Conservation (phyloP, 345 rosid genomes). For the Passiflora organensis region DNA sequence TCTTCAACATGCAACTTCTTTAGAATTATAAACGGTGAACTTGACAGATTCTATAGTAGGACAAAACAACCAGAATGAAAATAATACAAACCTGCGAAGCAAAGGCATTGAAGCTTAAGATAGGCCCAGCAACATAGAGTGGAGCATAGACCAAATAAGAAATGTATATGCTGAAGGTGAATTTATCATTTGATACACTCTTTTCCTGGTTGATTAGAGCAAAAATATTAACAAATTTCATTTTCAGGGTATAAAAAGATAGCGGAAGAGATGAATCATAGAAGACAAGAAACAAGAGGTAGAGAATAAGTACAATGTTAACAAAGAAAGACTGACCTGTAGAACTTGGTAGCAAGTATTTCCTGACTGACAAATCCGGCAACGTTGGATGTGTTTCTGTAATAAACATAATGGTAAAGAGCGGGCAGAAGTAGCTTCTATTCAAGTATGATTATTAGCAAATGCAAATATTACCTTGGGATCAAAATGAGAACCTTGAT, state of each 20-base stretch:
- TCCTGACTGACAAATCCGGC: constrained; percentile 53
- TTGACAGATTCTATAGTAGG: not conserved
- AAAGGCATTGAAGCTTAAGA: constrained; percentile 85
- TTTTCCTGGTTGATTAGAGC: constrained; percentile 48
- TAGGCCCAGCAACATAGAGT: constrained; percentile 86
- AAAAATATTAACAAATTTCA: constrained; percentile 15
- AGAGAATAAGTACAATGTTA: constrained; percentile 1
- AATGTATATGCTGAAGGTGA: constrained; percentile 53
- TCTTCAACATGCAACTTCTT: too few species aligned
- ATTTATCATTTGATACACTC: constrained; percentile 35
- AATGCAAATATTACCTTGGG: constrained; percentile 43
- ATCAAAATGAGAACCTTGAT: constrained; percentile 55
- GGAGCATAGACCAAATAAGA: constrained; percentile 88
- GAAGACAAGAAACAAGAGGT: not conserved
- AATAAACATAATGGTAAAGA: constrained; percentile 9
- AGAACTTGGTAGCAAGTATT: constrained; percentile 47
- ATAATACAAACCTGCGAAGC: constrained; percentile 66
- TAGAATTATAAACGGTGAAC: too few species aligned
- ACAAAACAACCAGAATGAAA: constrained; percentile 1
- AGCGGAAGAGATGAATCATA: not conserved
- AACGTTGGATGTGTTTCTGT: constrained; percentile 60
- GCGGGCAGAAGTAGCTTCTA: not conserved
- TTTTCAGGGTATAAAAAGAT: too few species aligned
- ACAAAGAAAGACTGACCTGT: constrained; percentile 39
- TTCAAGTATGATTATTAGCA: not conserved